Evolutionary conservation across 1,284 basidiomycete genomes (phyloP).

Genomic region (Tremellales sp.): DNA sequence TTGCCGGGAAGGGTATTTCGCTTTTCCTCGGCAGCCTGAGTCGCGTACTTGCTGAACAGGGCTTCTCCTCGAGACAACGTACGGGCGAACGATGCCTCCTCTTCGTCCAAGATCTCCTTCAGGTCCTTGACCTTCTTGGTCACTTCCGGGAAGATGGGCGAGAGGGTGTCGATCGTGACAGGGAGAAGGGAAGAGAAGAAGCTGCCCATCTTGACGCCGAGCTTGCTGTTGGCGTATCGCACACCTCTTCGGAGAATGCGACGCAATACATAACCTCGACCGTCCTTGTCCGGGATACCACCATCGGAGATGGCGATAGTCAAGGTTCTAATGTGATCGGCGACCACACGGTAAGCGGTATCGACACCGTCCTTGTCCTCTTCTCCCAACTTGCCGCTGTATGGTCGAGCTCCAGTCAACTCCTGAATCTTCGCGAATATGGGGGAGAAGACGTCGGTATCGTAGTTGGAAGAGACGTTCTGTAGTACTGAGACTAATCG

Average conservation of each 20-base stretch:
- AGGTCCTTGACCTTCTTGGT: conserved; percentile 77
- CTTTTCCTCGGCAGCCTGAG: conserved; percentile 63
- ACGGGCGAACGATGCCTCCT: conserved; percentile 93
- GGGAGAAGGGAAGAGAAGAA: conserved; percentile 95
- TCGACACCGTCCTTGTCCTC: conserved; percentile 93
- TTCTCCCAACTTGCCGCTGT: conserved; percentile 85
- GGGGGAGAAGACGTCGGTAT: conserved; percentile 91
- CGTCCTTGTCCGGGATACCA: conserved; percentile 92
- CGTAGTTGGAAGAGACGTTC: conserved; percentile 90
- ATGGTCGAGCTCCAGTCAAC: conserved; percentile 81
- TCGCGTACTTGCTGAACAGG: conserved; percentile 87
- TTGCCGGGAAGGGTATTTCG: conserved; percentile 72
- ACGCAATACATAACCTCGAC: conserved; percentile 90
- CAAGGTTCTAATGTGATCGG: conserved; percentile 92
- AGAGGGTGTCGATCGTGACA: conserved; percentile 83
- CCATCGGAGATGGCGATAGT: conserved; percentile 96
- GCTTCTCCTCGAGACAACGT: conserved; percentile 96
- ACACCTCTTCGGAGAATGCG: conserved; percentile 89
- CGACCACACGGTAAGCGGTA: conserved; percentile 94
- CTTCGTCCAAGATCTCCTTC: conserved; percentile 94
- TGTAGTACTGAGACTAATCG: conserved; percentile 92
- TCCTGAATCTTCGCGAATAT: conserved; percentile 86
- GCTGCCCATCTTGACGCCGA: conserved; percentile 86
- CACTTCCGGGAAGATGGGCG: conserved; percentile 89
- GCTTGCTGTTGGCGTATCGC: conserved; percentile 91